These are phyloP conservation scores for Punica granatum DNA, from an alignment of 345 rosid genomes.

Conservation along the genomic window DNA sequence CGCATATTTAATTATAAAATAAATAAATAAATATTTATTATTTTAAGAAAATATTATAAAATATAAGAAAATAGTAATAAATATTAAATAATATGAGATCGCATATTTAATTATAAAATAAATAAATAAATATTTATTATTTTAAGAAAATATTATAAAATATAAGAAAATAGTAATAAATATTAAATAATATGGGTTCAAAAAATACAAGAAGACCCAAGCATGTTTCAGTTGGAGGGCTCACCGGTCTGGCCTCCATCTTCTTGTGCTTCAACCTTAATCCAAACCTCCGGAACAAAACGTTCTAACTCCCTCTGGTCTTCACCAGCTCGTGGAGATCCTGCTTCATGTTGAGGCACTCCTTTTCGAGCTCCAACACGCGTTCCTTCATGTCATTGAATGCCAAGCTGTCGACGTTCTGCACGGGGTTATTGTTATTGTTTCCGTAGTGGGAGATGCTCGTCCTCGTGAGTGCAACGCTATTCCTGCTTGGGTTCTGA, in stretches of 20 bases:
- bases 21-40: too few relatives aligned
- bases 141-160: too few relatives aligned
- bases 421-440: conserved; percentile 2
- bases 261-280: conserved; percentile 28
- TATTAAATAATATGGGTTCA: too few relatives aligned
- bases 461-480: conserved; percentile 35
- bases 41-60: too few relatives aligned
- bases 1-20: too few relatives aligned
- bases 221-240: neutral
- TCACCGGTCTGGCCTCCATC: conserved; percentile 12
- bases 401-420: conserved; percentile 16
- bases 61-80: too few relatives aligned
- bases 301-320: conserved; percentile 56
- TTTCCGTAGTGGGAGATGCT: conserved; percentile 15
- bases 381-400: conserved; percentile 57
- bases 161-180: too few relatives aligned
- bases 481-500: conserved; percentile 28
- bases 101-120: too few relatives aligned
- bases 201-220: too few relatives aligned
- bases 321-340: conserved; percentile 60
- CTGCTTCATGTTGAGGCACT: conserved; percentile 65
- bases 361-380: conserved; percentile 65
- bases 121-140: too few relatives aligned
- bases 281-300: conserved; percentile 39
- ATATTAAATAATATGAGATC: too few relatives aligned